Percentiles rank a stretch among this genome's conserved stretches.
Conservation (phyloP, 2,329 filamentous ascomycete species). For the Phialemonium atrogriseum region DNA sequence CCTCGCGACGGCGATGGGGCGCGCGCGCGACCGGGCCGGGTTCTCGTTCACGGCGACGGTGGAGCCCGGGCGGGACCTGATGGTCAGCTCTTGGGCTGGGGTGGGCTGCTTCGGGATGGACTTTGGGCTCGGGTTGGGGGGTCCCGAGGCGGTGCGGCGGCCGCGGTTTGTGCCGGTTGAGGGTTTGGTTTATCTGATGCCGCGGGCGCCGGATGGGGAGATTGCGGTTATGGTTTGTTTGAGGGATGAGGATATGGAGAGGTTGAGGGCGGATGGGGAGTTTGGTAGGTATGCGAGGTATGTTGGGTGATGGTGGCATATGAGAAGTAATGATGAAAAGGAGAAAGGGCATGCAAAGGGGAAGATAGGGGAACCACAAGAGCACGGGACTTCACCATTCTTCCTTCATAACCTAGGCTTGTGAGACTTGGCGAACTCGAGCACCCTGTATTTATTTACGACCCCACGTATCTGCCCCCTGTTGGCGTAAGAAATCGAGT, state of each 20-base stretch:
- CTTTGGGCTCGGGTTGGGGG: constrained; percentile 37
- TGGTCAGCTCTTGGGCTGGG: constrained; percentile 47
- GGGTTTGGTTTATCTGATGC: constrained; percentile 41
- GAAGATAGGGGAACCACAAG: too few species aligned
- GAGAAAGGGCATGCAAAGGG: too few species aligned
- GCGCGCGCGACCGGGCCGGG: constrained; percentile 23
- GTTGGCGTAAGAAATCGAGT: too few species aligned
- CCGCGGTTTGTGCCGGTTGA: constrained; percentile 37
- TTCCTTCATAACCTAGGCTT: too few species aligned
- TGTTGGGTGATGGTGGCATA: constrained; percentile 27
- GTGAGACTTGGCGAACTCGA: too few species aligned
- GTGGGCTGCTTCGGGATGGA: constrained; percentile 34
- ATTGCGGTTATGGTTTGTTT: constrained; percentile 36
- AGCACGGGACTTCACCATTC: too few species aligned
- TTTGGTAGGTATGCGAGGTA: constrained; percentile 29
- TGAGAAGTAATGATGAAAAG: too few species aligned
- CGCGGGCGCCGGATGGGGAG: constrained; percentile 31
- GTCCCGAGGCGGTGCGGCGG: constrained; percentile 36
- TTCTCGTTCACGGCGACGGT: constrained; percentile 26
- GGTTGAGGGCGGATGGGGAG: constrained; percentile 31
- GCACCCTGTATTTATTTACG: too few species aligned
- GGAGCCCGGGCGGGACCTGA: constrained; percentile 31
- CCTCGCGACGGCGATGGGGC: constrained; percentile 29
- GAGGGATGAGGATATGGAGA: constrained; percentile 36
- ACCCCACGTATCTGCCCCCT: too few species aligned